phyloP scores from a whole-genome alignment of 441 rosid species.

The Jatropha podagrica region DNA sequence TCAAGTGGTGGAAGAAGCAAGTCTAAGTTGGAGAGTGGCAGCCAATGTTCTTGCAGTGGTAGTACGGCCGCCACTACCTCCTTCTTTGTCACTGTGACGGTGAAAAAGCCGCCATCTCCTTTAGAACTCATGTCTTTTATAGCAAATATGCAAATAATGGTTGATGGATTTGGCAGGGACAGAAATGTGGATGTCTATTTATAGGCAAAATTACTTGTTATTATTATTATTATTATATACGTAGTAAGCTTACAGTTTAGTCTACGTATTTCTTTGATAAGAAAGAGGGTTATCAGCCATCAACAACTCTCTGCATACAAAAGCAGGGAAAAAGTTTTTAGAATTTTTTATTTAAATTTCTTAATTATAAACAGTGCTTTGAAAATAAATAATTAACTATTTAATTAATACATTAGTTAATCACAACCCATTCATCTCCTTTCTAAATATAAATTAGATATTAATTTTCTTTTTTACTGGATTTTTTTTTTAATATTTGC shows the following conservation, averaged over 20 bases:
- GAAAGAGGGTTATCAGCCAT: not conserved
- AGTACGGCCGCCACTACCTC: conserved; percentile 62
- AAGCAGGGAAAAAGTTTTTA: no score
- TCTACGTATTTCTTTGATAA: no score
- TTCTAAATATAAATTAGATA: no score
- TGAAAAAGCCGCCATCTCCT: conserved; percentile 35
- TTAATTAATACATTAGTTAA: no score
- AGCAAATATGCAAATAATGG: no score
- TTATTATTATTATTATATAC: no score
- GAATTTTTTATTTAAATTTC: no score
- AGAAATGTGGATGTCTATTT: not conserved
- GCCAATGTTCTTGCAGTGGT: conserved; percentile 70
- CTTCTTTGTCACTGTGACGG: conserved; percentile 41
- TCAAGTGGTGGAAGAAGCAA: conserved; percentile 67
- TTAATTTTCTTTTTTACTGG: no score
- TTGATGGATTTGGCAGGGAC: not conserved
- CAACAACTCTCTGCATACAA: not conserved
- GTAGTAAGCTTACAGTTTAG: not conserved
- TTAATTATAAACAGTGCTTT: no score
- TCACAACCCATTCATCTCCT: no score
- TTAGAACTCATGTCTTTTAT: conserved; percentile 24
- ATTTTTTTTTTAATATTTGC: no score
- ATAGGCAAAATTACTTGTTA: not conserved
- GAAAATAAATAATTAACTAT: no score
- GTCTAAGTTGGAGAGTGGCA: conserved; percentile 83